Evolutionary conservation across 2,329 filamentous ascomycete genomes (phyloP).

Genomic region (Colletotrichum camelliae): DNA sequence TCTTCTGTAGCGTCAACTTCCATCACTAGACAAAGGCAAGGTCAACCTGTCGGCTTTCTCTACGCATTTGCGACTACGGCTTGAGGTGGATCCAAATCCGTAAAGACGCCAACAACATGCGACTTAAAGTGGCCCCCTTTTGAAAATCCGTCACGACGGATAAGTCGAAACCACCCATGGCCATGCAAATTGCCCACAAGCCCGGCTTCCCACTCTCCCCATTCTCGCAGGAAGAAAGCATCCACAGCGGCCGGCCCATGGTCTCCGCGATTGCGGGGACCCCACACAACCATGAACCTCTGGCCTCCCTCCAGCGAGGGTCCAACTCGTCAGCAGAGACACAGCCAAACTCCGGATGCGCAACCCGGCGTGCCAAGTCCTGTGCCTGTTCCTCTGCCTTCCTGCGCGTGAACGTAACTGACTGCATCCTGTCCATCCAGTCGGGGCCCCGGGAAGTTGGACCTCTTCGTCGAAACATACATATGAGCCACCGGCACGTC

Average conservation of each 20-base stretch:
- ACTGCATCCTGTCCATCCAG: background rate
- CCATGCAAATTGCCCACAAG: background rate
- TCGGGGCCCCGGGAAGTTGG: background rate
- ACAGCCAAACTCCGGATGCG: background rate
- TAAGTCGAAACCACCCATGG: background rate
- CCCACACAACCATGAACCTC: background rate
- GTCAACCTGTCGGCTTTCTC: background rate
- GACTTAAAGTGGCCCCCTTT: background rate
- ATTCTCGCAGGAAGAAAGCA: background rate
- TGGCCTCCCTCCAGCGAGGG: background rate
- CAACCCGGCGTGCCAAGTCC: background rate
- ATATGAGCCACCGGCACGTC: background rate
- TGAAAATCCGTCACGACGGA: constrained; percentile 14
- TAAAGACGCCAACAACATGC: background rate
- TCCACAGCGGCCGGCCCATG: constrained; percentile 2
- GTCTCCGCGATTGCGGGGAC: constrained; percentile 17
- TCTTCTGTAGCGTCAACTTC: background rate
- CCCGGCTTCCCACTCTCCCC: background rate
- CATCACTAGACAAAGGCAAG: background rate
- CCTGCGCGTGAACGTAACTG: background rate
- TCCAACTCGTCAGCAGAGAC: background rate
- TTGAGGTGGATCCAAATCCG: constrained; percentile 10
- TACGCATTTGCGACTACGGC: background rate
- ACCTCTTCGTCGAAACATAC: background rate
- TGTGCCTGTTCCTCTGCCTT: background rate